phyloP scores from a whole-genome alignment of 257 asterid genomes.

The Salvia hispanica region DNA sequence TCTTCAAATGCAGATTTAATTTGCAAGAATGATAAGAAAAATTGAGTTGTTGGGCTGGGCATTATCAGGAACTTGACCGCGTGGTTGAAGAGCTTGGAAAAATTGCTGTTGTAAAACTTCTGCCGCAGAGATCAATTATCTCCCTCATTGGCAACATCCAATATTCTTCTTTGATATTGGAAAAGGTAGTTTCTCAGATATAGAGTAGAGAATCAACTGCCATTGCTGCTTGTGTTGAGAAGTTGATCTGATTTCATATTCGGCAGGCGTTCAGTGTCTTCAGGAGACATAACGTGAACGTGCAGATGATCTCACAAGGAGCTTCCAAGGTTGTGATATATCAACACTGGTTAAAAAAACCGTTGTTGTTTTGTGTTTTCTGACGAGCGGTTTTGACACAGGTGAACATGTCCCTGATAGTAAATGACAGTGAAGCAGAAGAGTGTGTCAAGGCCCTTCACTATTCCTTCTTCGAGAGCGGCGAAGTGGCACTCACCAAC shows the following conservation, averaged over 20 bases:
- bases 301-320: constrained; percentile 93
- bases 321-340: constrained; percentile 58
- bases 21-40: background rate
- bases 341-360: background rate
- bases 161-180: constrained; percentile 62
- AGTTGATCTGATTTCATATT: background rate
- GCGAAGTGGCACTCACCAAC: constrained; percentile 8
- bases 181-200: constrained; percentile 46
- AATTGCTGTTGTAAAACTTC: constrained; percentile 69
- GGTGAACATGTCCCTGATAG: constrained; percentile 81
- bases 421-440: constrained; percentile 81
- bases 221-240: background rate
- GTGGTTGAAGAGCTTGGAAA: constrained; percentile 73
- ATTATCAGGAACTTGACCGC: constrained; percentile 63
- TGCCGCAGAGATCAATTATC: constrained; percentile 67
- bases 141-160: constrained; percentile 77
- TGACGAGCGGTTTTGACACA: background rate
- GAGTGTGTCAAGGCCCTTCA: constrained; percentile 74
- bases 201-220: background rate
- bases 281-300: constrained; percentile 54
- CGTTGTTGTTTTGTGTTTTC: background rate
- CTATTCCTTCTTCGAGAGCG: constrained; percentile 58
- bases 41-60: background rate
- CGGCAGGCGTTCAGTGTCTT: constrained; percentile 70
- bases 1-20: no score